phyloP scores from a whole-genome alignment of 345 rosid genomes.

The Aquilaria sinensis region DNA sequence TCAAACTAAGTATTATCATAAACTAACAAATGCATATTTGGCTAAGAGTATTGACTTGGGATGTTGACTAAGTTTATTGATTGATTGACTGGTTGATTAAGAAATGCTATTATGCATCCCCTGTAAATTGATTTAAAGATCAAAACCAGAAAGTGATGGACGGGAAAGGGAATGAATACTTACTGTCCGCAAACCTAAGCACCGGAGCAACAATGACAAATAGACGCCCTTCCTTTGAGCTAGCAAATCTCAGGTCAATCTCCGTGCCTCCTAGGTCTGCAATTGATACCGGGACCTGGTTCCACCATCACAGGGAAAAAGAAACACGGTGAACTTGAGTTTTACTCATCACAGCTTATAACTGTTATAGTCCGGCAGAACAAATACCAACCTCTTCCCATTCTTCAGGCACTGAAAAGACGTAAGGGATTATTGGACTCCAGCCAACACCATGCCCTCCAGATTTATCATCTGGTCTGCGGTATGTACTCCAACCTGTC shows the following conservation, averaged over 20 bases:
- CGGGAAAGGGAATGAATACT: constrained; percentile 13
- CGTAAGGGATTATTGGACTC: constrained; percentile 92
- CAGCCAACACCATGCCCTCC: constrained; percentile 99
- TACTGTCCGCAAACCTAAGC: constrained; percentile 83
- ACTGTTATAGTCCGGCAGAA: too few relatives aligned
- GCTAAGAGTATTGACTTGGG: too few relatives aligned
- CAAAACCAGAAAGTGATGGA: neutral
- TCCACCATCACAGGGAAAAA: constrained; percentile 2
- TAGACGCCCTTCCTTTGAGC: constrained; percentile 73
- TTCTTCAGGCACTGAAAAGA: constrained; percentile 60
- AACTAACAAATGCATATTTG: too few relatives aligned
- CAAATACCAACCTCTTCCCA: constrained; percentile 70
- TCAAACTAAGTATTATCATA: too few relatives aligned
- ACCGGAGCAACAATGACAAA: constrained; percentile 95
- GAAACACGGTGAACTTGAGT: neutral
- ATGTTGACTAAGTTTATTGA: too few relatives aligned
- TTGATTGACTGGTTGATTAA: too few relatives aligned
- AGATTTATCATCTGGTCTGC: constrained; percentile 91
- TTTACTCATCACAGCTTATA: too few relatives aligned
- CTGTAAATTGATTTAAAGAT: neutral
- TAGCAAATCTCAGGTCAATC: constrained; percentile 87
- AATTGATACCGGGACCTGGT: constrained; percentile 89
- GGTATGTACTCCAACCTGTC: constrained; percentile 98
- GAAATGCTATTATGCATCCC: too few relatives aligned
- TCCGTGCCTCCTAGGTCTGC: constrained; percentile 98